Conservation (phyloP, 192 early-diverging fungal genomes). For the Diversispora eburnea region DNA sequence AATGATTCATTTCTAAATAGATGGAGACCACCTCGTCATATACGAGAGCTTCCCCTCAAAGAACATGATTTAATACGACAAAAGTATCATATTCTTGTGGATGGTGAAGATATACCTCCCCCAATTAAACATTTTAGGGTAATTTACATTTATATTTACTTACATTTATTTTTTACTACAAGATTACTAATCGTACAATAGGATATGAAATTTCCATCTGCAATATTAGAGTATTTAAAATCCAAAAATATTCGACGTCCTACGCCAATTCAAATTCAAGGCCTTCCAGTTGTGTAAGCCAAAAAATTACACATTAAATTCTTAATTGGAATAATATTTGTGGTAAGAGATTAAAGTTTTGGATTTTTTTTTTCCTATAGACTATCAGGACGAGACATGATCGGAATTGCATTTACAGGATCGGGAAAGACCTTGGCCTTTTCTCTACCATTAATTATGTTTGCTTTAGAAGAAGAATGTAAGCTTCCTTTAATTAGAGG, state of each 20-base stretch:
- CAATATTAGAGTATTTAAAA: constrained; percentile 75
- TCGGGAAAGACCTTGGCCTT: constrained; percentile 95
- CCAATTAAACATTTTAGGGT: constrained; percentile 75
- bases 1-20: constrained; percentile 30
- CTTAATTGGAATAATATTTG: neutral
- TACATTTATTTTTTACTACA: neutral
- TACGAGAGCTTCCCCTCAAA: constrained; percentile 54
- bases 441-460: constrained; percentile 88
- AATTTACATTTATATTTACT: constrained; percentile 19
- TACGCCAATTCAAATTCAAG: constrained; percentile 96
- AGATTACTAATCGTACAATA: constrained; percentile 26
- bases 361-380: constrained; percentile 30
- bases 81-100: constrained; percentile 85
- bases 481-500: constrained; percentile 74
- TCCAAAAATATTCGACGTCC: constrained; percentile 81
- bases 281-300: constrained; percentile 79
- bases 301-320: neutral
- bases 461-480: constrained; percentile 90
- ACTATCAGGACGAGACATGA: constrained; percentile 92
- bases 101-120: constrained; percentile 82
- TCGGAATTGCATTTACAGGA: constrained; percentile 97
- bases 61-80: constrained; percentile 59
- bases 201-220: constrained; percentile 82
- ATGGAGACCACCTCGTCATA: constrained; percentile 77
- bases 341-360: neutral